Conservation (phyloP, 371 early-diverging fungal genomes). For the Dinochytrium kinnereticum region DNA sequence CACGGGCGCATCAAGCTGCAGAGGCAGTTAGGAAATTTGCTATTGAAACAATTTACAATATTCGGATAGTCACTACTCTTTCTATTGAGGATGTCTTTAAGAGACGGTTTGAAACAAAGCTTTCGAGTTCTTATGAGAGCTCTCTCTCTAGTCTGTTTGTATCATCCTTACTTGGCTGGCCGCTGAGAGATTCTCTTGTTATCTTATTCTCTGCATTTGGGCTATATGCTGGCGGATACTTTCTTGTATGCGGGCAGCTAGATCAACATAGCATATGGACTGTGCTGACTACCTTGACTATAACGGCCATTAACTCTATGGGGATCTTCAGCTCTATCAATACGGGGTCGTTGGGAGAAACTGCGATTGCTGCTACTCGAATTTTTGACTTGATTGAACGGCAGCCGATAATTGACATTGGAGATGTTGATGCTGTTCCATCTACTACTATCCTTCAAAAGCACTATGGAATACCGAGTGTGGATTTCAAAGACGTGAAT, state of each 20-base stretch:
- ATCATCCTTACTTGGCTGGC: constrained; percentile 9
- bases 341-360: background rate
- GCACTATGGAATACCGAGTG: background rate
- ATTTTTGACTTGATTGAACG: constrained; percentile 10
- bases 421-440: background rate
- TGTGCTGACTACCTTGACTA: constrained; percentile 20
- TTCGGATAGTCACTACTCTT: background rate
- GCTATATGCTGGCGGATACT: background rate
- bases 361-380: background rate
- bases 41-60: background rate
- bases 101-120: background rate
- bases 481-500: constrained; percentile 1
- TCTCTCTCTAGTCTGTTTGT: background rate
- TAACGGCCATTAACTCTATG: constrained; percentile 16
- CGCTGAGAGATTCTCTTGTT: constrained; percentile 18
- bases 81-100: background rate
- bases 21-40: constrained; percentile 4
- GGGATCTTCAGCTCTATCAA: background rate
- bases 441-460: background rate
- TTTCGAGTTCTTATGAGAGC: background rate
- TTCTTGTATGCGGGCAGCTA: background rate
- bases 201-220: constrained; percentile 18
- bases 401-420: background rate
- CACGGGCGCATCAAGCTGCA: constrained; percentile 2
- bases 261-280: constrained; percentile 15